phyloP scores from a whole-genome alignment of 1,139 yeast species.

The Debaryomyces nepalensis region DNA sequence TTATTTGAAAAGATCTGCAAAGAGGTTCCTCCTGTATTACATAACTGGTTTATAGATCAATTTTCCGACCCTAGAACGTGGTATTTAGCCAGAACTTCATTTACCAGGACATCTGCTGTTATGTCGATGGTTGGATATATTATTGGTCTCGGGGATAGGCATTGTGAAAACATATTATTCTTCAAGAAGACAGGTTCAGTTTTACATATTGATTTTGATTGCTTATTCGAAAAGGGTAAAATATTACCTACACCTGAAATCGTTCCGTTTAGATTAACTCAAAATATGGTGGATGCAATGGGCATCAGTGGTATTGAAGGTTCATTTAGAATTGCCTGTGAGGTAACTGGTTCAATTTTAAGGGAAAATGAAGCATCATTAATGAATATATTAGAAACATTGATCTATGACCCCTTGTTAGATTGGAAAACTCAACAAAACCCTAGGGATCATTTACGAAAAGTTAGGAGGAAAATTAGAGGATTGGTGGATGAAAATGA shows the following conservation, averaged over 20 bases:
- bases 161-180: constrained; percentile 86
- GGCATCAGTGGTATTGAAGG: constrained; percentile 94
- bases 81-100: constrained; percentile 78
- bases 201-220: constrained; percentile 95
- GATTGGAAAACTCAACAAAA: constrained; percentile 59
- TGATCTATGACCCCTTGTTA: constrained; percentile 88
- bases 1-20: constrained; percentile 38
- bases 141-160: constrained; percentile 91
- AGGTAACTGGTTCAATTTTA: constrained; percentile 75
- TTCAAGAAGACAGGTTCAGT: constrained; percentile 77
- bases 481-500: constrained; percentile 80
- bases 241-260: constrained; percentile 80
- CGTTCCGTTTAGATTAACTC: constrained; percentile 92
- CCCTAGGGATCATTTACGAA: constrained; percentile 73
- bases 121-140: constrained; percentile 98
- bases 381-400: constrained; percentile 90
- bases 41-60: constrained; percentile 84
- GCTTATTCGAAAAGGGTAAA: constrained; percentile 85
- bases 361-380: constrained; percentile 84
- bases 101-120: constrained; percentile 83
- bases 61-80: constrained; percentile 91
- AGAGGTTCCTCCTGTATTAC: constrained; percentile 74
- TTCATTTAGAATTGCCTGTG: constrained; percentile 81
- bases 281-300: constrained; percentile 87
- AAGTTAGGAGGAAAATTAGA: constrained; percentile 78